Evolutionary conservation across 305 asterid species (phyloP), one percentile per base, ranked within the genome.

Genomic region (Solanum chacoense): DNA sequence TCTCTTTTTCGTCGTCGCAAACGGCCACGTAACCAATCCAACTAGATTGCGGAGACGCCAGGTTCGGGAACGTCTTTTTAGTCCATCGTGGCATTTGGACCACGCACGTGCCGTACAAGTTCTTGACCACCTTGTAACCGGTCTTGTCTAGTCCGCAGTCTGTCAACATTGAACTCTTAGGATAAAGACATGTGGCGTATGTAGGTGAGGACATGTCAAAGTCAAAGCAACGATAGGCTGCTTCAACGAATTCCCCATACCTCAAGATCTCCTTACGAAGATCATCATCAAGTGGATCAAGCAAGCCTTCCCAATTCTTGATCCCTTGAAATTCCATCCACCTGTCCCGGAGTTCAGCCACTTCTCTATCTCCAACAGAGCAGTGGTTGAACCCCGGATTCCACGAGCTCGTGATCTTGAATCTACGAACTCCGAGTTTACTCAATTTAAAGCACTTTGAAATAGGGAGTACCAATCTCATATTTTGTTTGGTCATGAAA

Each of bases 261-360:
- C 99, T 85, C 1, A 97, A 88, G 10, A 97, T 96, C 91, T 97
- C 98, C 18, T 84, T 87, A 6, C 98, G 95, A 32, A 97, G 92
- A 73, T 88, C 91, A 72, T 96, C 93, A 86, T 97, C 96, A 6
- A 97, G 98, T 2, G 99, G 99, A 87, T 97, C 98, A 8, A 97
- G 93, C 85, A 97, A 35, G 0, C 98, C 99, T 34, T 97, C 98
- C 99, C 99, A 97, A 63, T 96, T 92, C 91, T 91, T 92, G 87
- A 94, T 87, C 38, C 99, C 99, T 87, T 97, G 99, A n/a, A 93
- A 90, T 35, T 97, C 99, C 99, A 88, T 94, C 99, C 99, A 96
- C 4, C 89, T 88, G 0, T 89, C 22, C 1, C 9, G n/a, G 11
- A 92, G 4, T 93, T 42, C 8, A 4, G 26, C 24, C 26, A 31